Conservation (phyloP, 2,329 filamentous ascomycete genomes). For the Ophiostoma montium region DNA sequence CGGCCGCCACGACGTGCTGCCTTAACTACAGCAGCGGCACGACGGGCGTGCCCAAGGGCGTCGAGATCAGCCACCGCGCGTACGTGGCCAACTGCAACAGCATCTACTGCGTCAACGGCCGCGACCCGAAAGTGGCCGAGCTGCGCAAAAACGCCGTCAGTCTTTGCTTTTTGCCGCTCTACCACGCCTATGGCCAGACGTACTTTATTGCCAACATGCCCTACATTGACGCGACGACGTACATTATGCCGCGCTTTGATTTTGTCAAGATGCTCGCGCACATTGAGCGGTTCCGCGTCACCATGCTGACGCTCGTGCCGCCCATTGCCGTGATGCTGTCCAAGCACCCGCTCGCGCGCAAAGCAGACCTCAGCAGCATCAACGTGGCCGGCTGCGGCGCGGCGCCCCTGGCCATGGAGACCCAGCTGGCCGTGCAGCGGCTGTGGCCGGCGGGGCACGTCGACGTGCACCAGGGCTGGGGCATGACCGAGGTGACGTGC, state of each 20-base stretch:
- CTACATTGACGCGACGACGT: constrained; percentile 48
- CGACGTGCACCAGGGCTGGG: constrained; percentile 56
- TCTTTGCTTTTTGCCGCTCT: constrained; percentile 64
- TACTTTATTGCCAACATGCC: constrained; percentile 49
- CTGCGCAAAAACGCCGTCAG: constrained; percentile 25
- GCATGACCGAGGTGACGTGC: constrained; percentile 76
- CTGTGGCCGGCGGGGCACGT: constrained; percentile 31
- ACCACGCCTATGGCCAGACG: constrained; percentile 60
- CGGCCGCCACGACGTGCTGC: constrained; percentile 42
- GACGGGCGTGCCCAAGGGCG: constrained; percentile 73
- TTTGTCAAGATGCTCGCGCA: constrained; percentile 57
- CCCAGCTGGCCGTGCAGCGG: constrained; percentile 42
- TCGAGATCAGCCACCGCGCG: constrained; percentile 65
- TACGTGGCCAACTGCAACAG: constrained; percentile 59
- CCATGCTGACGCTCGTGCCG: constrained; percentile 52
- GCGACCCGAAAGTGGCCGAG: constrained; percentile 32
- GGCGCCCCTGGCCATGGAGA: constrained; percentile 49
- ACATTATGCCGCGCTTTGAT: constrained; percentile 68
- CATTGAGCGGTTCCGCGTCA: constrained; percentile 55
- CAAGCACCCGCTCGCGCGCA: constrained; percentile 51
- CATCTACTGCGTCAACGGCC: constrained; percentile 32
- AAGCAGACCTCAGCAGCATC: constrained; percentile 56
- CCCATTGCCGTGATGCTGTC: constrained; percentile 61
- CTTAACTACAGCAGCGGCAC: constrained; percentile 72
- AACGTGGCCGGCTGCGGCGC: constrained; percentile 48